Evolutionary conservation across 148 eudicot genomes (phyloP).

Genomic region (Tetragonia tetragonoides): DNA sequence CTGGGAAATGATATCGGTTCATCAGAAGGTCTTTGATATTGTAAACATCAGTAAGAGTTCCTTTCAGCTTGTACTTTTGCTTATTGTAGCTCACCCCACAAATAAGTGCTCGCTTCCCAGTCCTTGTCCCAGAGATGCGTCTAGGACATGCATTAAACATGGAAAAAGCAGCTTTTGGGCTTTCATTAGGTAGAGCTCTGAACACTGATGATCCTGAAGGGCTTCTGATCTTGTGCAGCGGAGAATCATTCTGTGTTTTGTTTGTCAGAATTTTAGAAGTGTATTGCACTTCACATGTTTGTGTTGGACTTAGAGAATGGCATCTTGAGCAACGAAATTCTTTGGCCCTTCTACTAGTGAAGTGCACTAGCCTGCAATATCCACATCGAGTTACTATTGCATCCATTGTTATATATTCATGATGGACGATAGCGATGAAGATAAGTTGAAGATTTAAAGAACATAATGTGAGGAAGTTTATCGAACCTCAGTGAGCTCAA

Average conservation of each 20-base stretch:
- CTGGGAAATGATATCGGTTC: slow-evolving; percentile 37
- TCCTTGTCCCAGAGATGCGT: slow-evolving; percentile 14
- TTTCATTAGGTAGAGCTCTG: slow-evolving; percentile 19
- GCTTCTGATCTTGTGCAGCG: slow-evolving; percentile 10
- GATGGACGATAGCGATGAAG: slow-evolving; percentile 3
- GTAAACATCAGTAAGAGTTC: slow-evolving; percentile 52
- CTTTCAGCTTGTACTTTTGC: slow-evolving; percentile 51
- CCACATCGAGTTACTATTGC: slow-evolving; percentile 27
- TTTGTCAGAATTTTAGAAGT: slow-evolving; percentile 5
- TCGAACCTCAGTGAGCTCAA: slow-evolving; percentile 10
- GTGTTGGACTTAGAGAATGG: slow-evolving; percentile 21
- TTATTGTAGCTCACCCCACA: slow-evolving; percentile 67
- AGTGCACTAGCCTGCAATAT: slow-evolving; percentile 32
- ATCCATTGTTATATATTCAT: slow-evolving; percentile 19
- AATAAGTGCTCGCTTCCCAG: slow-evolving; percentile 55
- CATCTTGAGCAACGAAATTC: slow-evolving; percentile 35
- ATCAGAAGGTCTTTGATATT: slow-evolving; percentile 45
- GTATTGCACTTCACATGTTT: slow-evolving; percentile 20
- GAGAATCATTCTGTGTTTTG: slow-evolving; percentile 16
- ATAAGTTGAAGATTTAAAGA: slow-evolving; percentile 9
- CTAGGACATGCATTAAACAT: slow-evolving; percentile 33
- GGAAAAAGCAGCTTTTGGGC: slow-evolving; percentile 25
- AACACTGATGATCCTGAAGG: slow-evolving; percentile 22
- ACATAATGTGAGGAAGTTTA: slow-evolving; percentile 4
- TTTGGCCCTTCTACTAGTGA: slow-evolving; percentile 19